Conservation (phyloP, 768 basidiomycete genomes). For the Naganishia antarctica region DNA sequence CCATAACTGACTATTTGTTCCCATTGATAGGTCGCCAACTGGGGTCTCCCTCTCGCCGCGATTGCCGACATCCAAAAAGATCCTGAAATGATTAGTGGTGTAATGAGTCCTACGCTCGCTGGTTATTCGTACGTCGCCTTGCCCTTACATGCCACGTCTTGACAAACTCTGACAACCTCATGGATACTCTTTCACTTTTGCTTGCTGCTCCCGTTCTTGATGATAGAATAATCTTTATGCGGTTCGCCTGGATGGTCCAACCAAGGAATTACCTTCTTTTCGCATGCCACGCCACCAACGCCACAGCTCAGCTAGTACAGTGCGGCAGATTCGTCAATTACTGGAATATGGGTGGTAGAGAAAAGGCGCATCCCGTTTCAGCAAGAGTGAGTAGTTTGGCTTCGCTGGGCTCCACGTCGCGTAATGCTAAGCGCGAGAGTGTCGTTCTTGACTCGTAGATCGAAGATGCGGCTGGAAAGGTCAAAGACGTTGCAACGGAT, state of each 20-base stretch:
- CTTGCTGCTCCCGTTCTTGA: not conserved
- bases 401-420: too few species aligned
- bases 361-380: constrained; percentile 55
- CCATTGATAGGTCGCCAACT: constrained; percentile 72
- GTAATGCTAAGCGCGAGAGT: not conserved
- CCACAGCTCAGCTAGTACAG: constrained; percentile 76
- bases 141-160: too few species aligned
- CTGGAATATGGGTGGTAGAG: constrained; percentile 83
- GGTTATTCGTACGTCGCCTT: constrained; percentile 94
- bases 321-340: constrained; percentile 81
- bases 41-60: constrained; percentile 93
- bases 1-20: constrained; percentile 44
- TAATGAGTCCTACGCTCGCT: constrained; percentile 87
- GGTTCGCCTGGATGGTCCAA: constrained; percentile 45
- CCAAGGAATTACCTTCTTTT: constrained; percentile 94
- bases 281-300: constrained; percentile 88
- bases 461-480: constrained; percentile 19
- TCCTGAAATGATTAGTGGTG: constrained; percentile 92
- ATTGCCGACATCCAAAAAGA: constrained; percentile 83
- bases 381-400: constrained; percentile 22
- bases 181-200: too few species aligned
- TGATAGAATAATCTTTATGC: constrained; percentile 76
- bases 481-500: constrained; percentile 6
- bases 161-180: too few species aligned
- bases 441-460: not conserved